phyloP scores from a whole-genome alignment of 805 yeast genomes.

The Lipomyces japonicus region DNA sequence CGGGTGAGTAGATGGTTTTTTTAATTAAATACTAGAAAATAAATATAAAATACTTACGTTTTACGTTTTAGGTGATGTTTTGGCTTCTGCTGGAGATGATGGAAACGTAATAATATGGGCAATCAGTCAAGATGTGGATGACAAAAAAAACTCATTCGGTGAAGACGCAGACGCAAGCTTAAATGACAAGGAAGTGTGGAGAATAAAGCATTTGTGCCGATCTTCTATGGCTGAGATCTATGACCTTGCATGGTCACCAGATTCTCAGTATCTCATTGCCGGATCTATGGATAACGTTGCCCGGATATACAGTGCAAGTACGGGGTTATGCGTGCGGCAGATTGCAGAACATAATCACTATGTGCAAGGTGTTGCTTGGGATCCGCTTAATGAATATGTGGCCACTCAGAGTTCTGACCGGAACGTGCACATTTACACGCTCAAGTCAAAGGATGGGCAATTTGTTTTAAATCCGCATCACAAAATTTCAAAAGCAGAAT shows the following conservation, averaged over 20 bases:
- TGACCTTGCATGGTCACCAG: conserved; percentile 92
- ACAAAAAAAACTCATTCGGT: conserved; percentile 18
- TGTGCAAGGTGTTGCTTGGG: conserved; percentile 97
- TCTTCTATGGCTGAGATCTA: conserved; percentile 73
- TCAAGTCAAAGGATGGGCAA: conserved; percentile 38
- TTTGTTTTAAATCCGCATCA: conserved; percentile 42
- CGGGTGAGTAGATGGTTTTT: conserved; percentile 43
- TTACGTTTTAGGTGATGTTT: conserved; percentile 37
- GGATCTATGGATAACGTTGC: conserved; percentile 90
- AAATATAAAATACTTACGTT: background rate
- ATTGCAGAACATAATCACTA: conserved; percentile 77
- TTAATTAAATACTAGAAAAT: no score
- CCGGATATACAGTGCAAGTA: conserved; percentile 57
- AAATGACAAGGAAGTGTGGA: conserved; percentile 65
- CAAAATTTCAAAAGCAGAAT: conserved; percentile 55
- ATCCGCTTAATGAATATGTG: conserved; percentile 70
- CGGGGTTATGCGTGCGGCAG: conserved; percentile 56
- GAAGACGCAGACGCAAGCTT: conserved; percentile 24
- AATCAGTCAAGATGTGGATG: conserved; percentile 30
- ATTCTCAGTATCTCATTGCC: conserved; percentile 66
- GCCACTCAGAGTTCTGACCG: conserved; percentile 91
- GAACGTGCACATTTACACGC: conserved; percentile 64
- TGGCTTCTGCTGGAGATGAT: conserved; percentile 95
- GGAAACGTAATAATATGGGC: conserved; percentile 84
- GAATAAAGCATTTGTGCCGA: conserved; percentile 54